Evolutionary conservation across 768 basidiomycete species (phyloP).

Genomic region (Phylloporus sp.): DNA sequence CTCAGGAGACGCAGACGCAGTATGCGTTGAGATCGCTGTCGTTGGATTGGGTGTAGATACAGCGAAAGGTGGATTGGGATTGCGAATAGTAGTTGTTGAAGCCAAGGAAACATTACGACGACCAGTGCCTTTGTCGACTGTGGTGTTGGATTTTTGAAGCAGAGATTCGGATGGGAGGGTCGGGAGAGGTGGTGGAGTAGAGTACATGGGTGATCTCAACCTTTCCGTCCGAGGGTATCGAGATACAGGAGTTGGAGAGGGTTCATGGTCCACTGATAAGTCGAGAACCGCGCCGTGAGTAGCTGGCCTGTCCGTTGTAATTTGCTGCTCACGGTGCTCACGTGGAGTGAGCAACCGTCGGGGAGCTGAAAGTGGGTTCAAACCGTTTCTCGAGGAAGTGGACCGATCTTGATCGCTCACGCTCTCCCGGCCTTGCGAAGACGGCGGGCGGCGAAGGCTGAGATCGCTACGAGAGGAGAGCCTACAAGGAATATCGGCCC

Average conservation of each 20-base stretch:
- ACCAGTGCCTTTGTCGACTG: constrained; percentile 24
- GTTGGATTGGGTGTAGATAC: constrained; percentile 54
- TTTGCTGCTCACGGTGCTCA: constrained; percentile 46
- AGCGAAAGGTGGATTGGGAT: constrained; percentile 39
- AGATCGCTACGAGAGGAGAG: constrained; percentile 25
- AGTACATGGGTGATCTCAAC: constrained; percentile 40
- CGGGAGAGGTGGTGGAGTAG: constrained; percentile 56
- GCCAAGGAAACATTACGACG: constrained; percentile 42
- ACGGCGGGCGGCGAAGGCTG: constrained; percentile 20
- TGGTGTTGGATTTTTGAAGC: constrained; percentile 21
- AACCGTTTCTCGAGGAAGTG: constrained; percentile 18
- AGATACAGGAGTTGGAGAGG: constrained; percentile 43
- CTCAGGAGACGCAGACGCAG: constrained; percentile 47
- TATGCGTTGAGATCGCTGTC: constrained; percentile 63
- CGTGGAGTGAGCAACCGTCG: constrained; percentile 56
- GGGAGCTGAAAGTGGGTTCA: constrained; percentile 30
- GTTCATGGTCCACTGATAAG: constrained; percentile 35
- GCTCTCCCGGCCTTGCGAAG: constrained; percentile 24
- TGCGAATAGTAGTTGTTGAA: constrained; percentile 45
- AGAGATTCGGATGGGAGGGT: constrained; percentile 55
- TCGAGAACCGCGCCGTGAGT: constrained; percentile 27
- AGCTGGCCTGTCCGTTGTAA: constrained; percentile 4
- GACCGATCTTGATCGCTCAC: constrained; percentile 25
- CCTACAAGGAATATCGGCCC: constrained; percentile 26
- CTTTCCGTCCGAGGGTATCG: constrained; percentile 36